Evolutionary conservation across 306 rosid species (phyloP), one percentile per base, ranked within the genome.

Genomic region (Hippophae gyantsensis): DNA sequence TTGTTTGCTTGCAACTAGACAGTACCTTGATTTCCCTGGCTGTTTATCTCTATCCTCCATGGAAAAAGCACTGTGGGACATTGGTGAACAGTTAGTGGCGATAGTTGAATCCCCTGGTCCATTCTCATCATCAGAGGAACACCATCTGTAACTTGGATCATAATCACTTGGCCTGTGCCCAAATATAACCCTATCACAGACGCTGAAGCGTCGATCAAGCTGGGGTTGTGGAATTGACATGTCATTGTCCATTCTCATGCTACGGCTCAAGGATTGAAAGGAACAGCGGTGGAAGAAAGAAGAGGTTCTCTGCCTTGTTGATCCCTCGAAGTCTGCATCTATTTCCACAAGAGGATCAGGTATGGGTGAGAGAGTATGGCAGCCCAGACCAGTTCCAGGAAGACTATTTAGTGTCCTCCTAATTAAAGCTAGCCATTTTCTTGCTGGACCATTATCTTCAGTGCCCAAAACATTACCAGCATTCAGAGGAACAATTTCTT

Each of bases 391-490:
- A 6, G 90, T 76, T 56, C 94, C 97, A 0, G 95, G 99, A 58
- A 89, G 97, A 79, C 76, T 93, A 65, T 93, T 89, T 8, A 93
- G 72, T 57, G 97, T 86, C 79, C 81, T 84, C 68, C 99, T 72
- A 48, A 88, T 89, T 61, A 93, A 88, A 60, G 95, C 81, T 47
- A 93, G 54, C 99, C 99, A 93, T 69, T 93, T 93, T 65, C 89
- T 76, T 11, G 99, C 97, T 5, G 99, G 99, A 55, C 79, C 99
- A 55, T 84, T 93, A 74, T 93, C 99, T 86, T 93, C 99, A 48
- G 99, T 82, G 10, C 99, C 99, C 78, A 93, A 76, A 68, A 93
- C 97, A 65, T 93, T 93, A 32, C 99, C 99, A 51, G 99, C 99
- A 84, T 93, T 93, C 69, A 93, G 81, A 63, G 99, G 99, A 48